Evolutionary conservation across 345 rosid species (phyloP), one percentile per base, ranked within the genome.

Genomic region (Turritis glabra): DNA sequence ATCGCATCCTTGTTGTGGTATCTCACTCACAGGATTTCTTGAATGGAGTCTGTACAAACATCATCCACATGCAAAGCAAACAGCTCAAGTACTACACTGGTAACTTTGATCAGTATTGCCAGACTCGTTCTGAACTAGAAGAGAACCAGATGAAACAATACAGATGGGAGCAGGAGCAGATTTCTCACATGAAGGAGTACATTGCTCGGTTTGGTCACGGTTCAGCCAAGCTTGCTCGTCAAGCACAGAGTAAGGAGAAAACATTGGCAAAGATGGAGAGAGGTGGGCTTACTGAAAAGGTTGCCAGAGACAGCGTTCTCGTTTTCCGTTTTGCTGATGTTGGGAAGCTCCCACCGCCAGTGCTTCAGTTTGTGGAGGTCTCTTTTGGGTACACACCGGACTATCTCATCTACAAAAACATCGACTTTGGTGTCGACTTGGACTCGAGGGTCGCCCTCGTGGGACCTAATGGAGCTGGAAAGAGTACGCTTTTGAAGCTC

Each of bases 81-180:
- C 83, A 74, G 43, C 77, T 96, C 73, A 96, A 92, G 89, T 21
- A 85, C 5, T 96, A 90, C 78, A 77, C 95, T 43, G 99, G 99
- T 33, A 96, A 96, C 74, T 96, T 74, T 51, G 99, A 96, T 75
- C 99, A 96, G 82, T 96, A 96, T 77, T 87, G 84, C 68, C 99
- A 96, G 82, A 96, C 99, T 10, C 98, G 99, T 69, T 15, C 92
- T 41, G 99, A 90, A 35, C 81, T 96, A 54, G 99, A 96, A 74
- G 99, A 92, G 79, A 96, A 96, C 80, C 98, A 96, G 83, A 96
- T 96, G 99, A 96, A 96, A 74, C 96, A 96, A 65, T 96, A 92
- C 87, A 87, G 84, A 80, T 96, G 98, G 99, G 99, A 96, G 84
- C 98, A 92, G 86, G 98, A 96, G 82, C 99, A 96, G 85, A 96